phyloP scores from a whole-genome alignment of 2,329 filamentous ascomycete species.

The Ramularia endophylla region DNA sequence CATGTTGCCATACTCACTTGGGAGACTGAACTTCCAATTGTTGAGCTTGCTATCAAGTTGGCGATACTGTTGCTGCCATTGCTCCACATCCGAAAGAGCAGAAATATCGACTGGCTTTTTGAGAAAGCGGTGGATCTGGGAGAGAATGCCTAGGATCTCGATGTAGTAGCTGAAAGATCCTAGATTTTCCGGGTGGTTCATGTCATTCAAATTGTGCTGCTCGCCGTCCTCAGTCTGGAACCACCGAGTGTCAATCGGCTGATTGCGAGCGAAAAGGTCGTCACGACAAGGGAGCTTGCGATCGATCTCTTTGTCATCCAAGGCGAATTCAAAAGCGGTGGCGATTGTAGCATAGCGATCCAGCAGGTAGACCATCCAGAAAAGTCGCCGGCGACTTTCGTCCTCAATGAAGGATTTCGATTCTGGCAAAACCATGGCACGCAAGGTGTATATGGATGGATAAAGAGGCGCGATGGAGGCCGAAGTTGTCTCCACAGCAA shows the following conservation, averaged over 20 bases:
- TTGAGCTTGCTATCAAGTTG: slow-evolving; percentile 75
- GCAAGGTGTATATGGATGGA: slow-evolving; percentile 81
- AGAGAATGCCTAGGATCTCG: slow-evolving; percentile 80
- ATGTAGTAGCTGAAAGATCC: slow-evolving; percentile 88
- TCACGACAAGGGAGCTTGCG: slow-evolving; percentile 80
- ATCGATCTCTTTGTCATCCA: slow-evolving; percentile 87
- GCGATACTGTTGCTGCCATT: slow-evolving; percentile 83
- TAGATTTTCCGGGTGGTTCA: slow-evolving; percentile 70
- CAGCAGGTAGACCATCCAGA: slow-evolving; percentile 91
- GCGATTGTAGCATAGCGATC: slow-evolving; percentile 87
- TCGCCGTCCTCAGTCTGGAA: slow-evolving; percentile 59
- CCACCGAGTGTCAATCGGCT: slow-evolving; percentile 77
- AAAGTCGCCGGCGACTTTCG: slow-evolving; percentile 74
- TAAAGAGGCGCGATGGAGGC: slow-evolving; percentile 71
- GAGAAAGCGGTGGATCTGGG: slow-evolving; percentile 80
- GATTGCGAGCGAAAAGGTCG: slow-evolving; percentile 77
- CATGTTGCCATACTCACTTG: slow-evolving; percentile 78
- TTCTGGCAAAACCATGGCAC: slow-evolving; percentile 78
- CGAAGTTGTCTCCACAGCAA: slow-evolving; percentile 77
- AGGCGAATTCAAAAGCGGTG: slow-evolving; percentile 84
- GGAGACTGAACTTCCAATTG: slow-evolving; percentile 77
- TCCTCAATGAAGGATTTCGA: slow-evolving; percentile 83
- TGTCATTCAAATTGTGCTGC: slow-evolving; percentile 32
- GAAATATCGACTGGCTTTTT: slow-evolving; percentile 87
- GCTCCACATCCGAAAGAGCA: slow-evolving; percentile 74